Evolutionary conservation across 371 early-diverging fungal species (phyloP).

Genomic region (Chytridium lagenaria): DNA sequence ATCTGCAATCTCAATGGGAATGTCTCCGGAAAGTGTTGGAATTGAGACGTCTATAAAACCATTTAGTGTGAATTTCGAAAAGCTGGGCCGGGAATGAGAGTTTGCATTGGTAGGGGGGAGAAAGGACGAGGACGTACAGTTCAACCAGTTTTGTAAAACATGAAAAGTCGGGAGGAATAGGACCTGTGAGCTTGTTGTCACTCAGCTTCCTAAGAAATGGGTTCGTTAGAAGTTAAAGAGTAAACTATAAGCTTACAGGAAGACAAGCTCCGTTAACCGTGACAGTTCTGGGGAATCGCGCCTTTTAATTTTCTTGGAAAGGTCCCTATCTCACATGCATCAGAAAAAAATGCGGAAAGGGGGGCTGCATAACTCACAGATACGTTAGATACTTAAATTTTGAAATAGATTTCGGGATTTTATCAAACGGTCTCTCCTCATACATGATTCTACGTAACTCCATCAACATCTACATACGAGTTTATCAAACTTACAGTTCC

Average conservation of each 20-base stretch:
- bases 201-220: neutral
- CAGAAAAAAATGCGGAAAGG: neutral
- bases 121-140: neutral
- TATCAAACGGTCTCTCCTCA: constrained; percentile 5
- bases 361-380: constrained; percentile 13
- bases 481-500: neutral
- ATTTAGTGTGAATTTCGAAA: neutral
- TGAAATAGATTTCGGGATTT: neutral
- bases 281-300: no score
- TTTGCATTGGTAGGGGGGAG: no score
- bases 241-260: neutral
- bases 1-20: neutral
- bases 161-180: constrained; percentile 8
- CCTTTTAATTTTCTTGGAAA: neutral
- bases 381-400: constrained; percentile 12
- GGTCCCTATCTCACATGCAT: neutral
- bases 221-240: neutral
- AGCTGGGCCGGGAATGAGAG: neutral
- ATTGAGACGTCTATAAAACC: neutral
- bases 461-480: neutral
- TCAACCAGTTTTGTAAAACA: neutral
- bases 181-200: constrained; percentile 20
- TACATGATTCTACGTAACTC: neutral
- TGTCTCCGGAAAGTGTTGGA: neutral
- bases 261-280: no score